phyloP scores from a whole-genome alignment of 148 eudicot genomes.

The Heliamphora exappendiculata region DNA sequence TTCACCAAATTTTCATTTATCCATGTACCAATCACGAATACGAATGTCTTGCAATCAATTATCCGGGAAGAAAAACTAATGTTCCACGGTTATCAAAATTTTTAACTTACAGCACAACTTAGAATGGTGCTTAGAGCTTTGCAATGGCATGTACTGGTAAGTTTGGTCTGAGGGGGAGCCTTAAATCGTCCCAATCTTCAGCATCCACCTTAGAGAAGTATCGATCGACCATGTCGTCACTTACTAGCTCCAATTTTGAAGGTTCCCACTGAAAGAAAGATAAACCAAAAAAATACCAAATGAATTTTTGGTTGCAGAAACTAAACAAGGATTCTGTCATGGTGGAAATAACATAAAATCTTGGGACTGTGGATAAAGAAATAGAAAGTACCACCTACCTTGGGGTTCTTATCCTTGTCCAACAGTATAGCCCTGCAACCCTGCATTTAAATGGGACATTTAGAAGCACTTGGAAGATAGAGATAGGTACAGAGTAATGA shows the following conservation, averaged over 20 bases:
- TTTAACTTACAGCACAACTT: neutral
- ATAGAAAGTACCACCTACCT: constrained; percentile 35
- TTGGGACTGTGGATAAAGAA: neutral
- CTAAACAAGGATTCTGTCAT: neutral
- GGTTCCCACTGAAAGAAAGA: constrained; percentile 67
- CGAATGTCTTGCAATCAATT: no score
- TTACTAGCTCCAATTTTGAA: constrained; percentile 58
- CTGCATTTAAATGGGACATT: constrained; percentile 32
- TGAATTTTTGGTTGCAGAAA: neutral
- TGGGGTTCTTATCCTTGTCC: constrained; percentile 84
- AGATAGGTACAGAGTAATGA: neutral
- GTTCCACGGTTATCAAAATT: no score
- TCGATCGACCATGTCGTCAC: constrained; percentile 53
- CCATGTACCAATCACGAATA: no score
- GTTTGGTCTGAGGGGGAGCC: constrained; percentile 51
- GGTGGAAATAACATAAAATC: neutral
- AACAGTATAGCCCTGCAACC: constrained; percentile 81
- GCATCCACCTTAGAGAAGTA: constrained; percentile 54
- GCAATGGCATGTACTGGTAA: constrained; percentile 65
- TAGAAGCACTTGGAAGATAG: neutral
- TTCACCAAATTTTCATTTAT: no score
- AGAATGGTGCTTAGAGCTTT: constrained; percentile 44
- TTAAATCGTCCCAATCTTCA: constrained; percentile 65
- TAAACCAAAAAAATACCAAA: neutral
- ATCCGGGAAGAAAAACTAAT: no score